phyloP scores from a whole-genome alignment of 2,329 filamentous ascomycete genomes.

The Camillea tinctor region DNA sequence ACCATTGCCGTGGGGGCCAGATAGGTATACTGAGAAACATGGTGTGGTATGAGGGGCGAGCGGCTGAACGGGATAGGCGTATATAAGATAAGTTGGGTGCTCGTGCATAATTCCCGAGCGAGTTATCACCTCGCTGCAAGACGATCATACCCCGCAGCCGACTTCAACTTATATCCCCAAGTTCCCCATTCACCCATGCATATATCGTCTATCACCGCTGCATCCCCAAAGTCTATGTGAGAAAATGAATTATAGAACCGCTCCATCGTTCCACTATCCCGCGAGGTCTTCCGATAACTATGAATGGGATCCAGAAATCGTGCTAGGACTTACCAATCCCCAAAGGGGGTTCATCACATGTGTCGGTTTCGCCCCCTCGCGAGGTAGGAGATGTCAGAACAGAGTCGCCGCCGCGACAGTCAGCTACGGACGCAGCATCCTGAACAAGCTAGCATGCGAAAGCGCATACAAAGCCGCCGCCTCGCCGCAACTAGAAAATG shows the following conservation, averaged over 20 bases:
- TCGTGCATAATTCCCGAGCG: background rate
- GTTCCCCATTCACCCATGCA: no score
- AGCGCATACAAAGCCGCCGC: conserved; percentile 4
- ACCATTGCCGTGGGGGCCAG: background rate
- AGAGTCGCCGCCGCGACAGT: background rate
- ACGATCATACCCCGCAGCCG: background rate
- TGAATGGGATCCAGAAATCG: conserved; percentile 20
- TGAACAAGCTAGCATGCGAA: conserved; percentile 4
- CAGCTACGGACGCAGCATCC: background rate
- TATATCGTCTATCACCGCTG: no score
- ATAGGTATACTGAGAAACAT: background rate
- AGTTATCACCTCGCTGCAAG: background rate
- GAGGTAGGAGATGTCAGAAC: conserved; percentile 9
- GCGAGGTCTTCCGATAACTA: background rate
- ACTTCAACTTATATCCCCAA: no score
- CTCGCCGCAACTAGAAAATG: conserved; percentile 10
- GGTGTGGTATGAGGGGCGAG: background rate
- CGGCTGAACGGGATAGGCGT: background rate
- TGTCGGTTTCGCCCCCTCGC: conserved; percentile 4
- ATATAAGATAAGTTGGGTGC: background rate
- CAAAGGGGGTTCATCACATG: conserved; percentile 4
- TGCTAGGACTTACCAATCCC: conserved; percentile 12
- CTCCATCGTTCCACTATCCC: background rate
- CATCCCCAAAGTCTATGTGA: background rate
- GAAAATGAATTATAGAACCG: conserved; percentile 4